Percentiles rank a stretch among this genome's conserved stretches.
These are phyloP conservation scores for Tothia fuscella DNA, from an alignment of 2,329 filamentous ascomycete species.

Conservation along the genomic window DNA sequence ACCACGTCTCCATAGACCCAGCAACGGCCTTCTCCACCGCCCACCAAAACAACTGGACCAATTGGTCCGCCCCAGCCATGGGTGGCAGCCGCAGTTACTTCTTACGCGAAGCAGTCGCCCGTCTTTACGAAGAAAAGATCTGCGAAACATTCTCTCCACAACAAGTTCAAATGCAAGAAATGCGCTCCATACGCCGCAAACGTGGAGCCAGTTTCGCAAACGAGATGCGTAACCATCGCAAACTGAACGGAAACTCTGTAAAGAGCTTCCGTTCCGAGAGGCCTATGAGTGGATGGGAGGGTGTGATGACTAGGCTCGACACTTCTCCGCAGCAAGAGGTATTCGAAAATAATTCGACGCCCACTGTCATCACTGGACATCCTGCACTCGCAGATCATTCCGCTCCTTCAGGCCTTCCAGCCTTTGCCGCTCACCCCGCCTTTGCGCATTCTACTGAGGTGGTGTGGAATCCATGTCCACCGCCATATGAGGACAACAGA, in stretches of 20 bases:
- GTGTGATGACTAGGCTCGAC: constrained; percentile 14
- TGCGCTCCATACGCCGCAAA: constrained; percentile 27
- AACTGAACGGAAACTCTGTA: constrained; percentile 23
- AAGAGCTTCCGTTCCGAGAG: constrained; percentile 27
- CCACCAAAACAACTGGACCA: constrained; percentile 41
- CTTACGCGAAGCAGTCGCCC: constrained; percentile 47
- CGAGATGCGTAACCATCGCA: constrained; percentile 28
- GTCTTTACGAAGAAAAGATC: constrained; percentile 45
- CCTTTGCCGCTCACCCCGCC: no score
- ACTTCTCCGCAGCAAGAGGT: not conserved
- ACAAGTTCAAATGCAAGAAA: constrained; percentile 21
- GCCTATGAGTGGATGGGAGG: constrained; percentile 28
- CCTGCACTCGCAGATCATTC: no score
- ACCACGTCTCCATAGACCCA: constrained; percentile 20
- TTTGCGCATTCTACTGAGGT: no score
- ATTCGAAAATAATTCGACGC: no score
- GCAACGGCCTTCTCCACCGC: constrained; percentile 40
- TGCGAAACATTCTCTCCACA: constrained; percentile 22
- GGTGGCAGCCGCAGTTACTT: constrained; percentile 42
- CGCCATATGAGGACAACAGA: no score
- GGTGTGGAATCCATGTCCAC: no score
- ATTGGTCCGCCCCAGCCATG: constrained; percentile 38
- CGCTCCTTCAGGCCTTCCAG: not conserved
- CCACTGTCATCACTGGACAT: no score
- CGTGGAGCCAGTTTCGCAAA: constrained; percentile 30